Evolutionary conservation across 345 rosid species (phyloP).

Genomic region (Brassica carinata): DNA sequence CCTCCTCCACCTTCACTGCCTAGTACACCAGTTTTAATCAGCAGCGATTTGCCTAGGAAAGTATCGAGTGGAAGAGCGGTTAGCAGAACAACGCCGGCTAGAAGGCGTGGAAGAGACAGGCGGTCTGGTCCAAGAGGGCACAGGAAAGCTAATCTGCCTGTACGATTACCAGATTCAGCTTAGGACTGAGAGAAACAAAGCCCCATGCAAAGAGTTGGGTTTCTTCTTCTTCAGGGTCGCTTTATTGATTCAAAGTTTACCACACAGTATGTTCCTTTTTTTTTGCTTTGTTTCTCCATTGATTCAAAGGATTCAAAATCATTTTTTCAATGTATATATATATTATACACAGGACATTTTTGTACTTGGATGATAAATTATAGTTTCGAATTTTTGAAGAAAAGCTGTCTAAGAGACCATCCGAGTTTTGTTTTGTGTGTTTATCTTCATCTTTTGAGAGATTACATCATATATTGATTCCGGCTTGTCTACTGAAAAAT

Average conservation of each 20-base stretch:
- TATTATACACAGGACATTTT: constrained; percentile 41
- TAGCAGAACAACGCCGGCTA: constrained; percentile 39
- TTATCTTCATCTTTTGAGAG: too few relatives aligned
- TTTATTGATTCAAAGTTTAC: constrained; percentile 31
- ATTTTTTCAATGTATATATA: constrained; percentile 46
- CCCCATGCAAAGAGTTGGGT: constrained; percentile 4
- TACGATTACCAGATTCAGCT: constrained; percentile 33
- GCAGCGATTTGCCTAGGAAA: constrained; percentile 44
- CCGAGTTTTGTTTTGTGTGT: constrained; percentile 2
- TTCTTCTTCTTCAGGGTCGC: constrained; percentile 25
- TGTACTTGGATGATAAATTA: constrained; percentile 41
- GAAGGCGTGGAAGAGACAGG: constrained; percentile 53
- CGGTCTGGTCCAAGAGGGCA: constrained; percentile 71
- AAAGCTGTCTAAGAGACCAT: background rate
- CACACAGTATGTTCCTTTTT: constrained; percentile 30
- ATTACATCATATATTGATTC: background rate
- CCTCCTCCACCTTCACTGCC: constrained; percentile 54
- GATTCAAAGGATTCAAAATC: constrained; percentile 41
- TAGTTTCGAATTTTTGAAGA: constrained; percentile 32
- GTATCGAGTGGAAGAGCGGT: constrained; percentile 44
- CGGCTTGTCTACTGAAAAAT: too few relatives aligned
- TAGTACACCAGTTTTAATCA: constrained; percentile 39
- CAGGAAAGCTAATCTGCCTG: constrained; percentile 53
- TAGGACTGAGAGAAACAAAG: constrained; percentile 9
- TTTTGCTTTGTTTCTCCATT: constrained; percentile 31